Conservation (phyloP, 805 yeast genomes). For the Millerozyma acaciae region DNA sequence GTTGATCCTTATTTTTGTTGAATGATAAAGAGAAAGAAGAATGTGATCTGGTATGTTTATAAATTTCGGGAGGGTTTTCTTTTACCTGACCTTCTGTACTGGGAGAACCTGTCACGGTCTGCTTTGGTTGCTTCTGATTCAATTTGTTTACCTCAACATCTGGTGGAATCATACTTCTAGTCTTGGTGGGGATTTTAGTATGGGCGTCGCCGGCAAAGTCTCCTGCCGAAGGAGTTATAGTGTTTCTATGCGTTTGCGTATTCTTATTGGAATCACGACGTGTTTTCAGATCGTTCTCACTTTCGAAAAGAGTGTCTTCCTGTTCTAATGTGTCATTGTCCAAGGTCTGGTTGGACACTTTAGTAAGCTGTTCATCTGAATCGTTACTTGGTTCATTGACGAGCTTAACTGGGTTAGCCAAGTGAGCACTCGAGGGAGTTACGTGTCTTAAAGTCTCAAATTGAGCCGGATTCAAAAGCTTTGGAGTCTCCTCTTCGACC, state of each 20-base stretch:
- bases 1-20: slow-evolving; percentile 9
- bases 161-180: slow-evolving; percentile 4
- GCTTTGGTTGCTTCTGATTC: neutral
- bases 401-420: slow-evolving; percentile 7
- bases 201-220: neutral
- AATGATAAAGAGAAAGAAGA: slow-evolving; percentile 16
- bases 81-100: neutral
- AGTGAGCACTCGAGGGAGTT: slow-evolving; percentile 4
- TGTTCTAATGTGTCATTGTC: slow-evolving; percentile 7
- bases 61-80: slow-evolving; percentile 16
- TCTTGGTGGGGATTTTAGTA: neutral
- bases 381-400: slow-evolving; percentile 7
- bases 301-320: slow-evolving; percentile 25
- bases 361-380: slow-evolving; percentile 5
- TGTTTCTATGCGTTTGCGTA: too few relatives aligned
- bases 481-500: slow-evolving; percentile 21
- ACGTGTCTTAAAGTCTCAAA: slow-evolving; percentile 19
- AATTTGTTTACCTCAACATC: neutral
- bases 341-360: slow-evolving; percentile 3
- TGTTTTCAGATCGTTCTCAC: slow-evolving; percentile 2
- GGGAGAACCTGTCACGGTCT: neutral
- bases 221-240: neutral
- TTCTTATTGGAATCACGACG: too few relatives aligned
- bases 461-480: slow-evolving; percentile 20
- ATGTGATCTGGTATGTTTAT: slow-evolving; percentile 18